Conservation (phyloP, 768 basidiomycete genomes). For the Podaxis pistillaris region DNA sequence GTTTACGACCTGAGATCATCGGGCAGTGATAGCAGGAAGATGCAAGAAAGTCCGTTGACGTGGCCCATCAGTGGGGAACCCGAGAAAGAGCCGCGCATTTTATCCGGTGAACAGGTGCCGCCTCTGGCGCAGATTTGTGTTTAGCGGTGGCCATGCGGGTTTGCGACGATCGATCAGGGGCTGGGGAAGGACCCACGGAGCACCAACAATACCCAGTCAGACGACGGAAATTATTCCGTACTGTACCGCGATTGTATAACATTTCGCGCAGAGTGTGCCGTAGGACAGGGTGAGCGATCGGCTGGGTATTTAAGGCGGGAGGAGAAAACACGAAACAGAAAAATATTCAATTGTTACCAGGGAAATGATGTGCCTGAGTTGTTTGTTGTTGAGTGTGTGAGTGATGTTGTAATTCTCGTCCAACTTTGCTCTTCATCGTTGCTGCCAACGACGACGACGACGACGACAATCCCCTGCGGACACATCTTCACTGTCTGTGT, state of each 20-base stretch:
- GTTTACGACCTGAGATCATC: background rate
- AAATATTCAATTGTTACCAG: background rate
- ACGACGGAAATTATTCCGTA: background rate
- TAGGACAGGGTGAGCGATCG: background rate
- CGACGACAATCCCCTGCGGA: conserved; percentile 32
- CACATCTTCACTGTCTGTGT: conserved; percentile 28
- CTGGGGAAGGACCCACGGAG: background rate
- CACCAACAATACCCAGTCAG: background rate
- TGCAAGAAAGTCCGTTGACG: conserved; percentile 21
- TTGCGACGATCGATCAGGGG: background rate
- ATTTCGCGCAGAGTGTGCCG: background rate
- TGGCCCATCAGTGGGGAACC: conserved; percentile 19
- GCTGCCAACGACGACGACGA: conserved; percentile 8
- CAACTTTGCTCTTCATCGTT: conserved; percentile 3
- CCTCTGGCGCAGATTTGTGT: background rate
- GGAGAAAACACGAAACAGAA: background rate
- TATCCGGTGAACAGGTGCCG: conserved; percentile 22
- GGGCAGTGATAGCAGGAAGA: background rate
- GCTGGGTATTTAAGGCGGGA: background rate
- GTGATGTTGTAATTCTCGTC: conserved; percentile 10
- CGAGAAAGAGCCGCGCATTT: conserved; percentile 29
- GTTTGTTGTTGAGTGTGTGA: conserved; percentile 14
- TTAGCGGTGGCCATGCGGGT: background rate
- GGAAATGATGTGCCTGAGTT: conserved; percentile 22
- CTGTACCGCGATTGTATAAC: background rate